Evolutionary conservation across 768 basidiomycete genomes (phyloP).

Genomic region (Amanita subjunquillea): DNA sequence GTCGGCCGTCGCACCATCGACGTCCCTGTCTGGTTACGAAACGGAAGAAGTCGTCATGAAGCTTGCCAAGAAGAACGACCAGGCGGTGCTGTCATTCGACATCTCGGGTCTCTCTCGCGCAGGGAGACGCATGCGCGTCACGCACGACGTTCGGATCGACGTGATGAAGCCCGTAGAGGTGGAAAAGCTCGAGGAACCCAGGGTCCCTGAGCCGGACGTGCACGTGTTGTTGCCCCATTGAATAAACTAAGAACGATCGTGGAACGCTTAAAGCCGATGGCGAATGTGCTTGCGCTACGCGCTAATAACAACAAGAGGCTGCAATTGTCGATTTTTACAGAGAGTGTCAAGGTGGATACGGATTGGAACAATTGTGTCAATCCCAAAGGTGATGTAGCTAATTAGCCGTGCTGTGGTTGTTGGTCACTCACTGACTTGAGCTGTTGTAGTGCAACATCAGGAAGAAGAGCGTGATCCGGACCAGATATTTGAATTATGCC

Average conservation of each 20-base stretch:
- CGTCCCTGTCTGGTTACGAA: slow-evolving; percentile 31
- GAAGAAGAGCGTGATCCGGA: slow-evolving; percentile 40
- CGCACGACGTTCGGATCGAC: slow-evolving; percentile 77
- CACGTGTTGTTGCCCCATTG: slow-evolving; percentile 72
- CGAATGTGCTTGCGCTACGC: slow-evolving; percentile 56
- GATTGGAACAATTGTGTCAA: slow-evolving; percentile 69
- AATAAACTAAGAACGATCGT: slow-evolving; percentile 70
- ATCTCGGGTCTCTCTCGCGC: slow-evolving; percentile 56
- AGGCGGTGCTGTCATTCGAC: slow-evolving; percentile 69
- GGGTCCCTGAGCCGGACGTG: slow-evolving; percentile 83
- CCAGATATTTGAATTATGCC: slow-evolving; percentile 50
- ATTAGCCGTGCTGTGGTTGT: no score
- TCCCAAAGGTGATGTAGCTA: slow-evolving; percentile 39
- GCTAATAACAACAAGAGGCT: slow-evolving; percentile 56
- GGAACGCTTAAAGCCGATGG: slow-evolving; percentile 62
- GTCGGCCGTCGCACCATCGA: slow-evolving; percentile 43
- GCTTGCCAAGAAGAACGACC: slow-evolving; percentile 78
- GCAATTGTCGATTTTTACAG: slow-evolving; percentile 49
- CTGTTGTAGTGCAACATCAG: slow-evolving; percentile 18
- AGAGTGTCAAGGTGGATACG: slow-evolving; percentile 69
- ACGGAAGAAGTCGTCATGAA: slow-evolving; percentile 69
- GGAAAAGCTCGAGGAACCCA: slow-evolving; percentile 61
- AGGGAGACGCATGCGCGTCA: slow-evolving; percentile 53
- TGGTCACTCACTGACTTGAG: background rate
- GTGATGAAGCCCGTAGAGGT: slow-evolving; percentile 71